Percentiles rank a stretch among this genome's conserved stretches.
Conservation (phyloP, 2,329 filamentous ascomycete genomes). For the Cordyceps fumosorosea region DNA sequence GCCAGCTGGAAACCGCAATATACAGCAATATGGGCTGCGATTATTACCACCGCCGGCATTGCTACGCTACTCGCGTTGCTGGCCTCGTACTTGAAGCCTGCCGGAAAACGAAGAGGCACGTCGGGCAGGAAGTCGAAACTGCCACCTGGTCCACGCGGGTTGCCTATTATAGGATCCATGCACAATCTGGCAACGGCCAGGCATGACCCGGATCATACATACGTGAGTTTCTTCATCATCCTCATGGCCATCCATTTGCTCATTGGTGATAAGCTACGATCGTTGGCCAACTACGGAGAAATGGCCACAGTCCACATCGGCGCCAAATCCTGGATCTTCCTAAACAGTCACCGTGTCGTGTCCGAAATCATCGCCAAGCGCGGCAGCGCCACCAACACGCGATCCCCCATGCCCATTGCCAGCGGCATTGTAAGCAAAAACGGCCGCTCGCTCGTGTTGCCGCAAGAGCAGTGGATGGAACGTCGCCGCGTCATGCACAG, state of each 20-base stretch:
- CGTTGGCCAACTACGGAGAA: slow-evolving; percentile 19
- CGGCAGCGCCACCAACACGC: slow-evolving; percentile 26
- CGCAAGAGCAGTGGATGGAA: slow-evolving; percentile 28
- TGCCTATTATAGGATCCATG: background rate
- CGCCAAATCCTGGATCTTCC: slow-evolving; percentile 34
- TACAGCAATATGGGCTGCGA: background rate
- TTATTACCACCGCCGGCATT: background rate
- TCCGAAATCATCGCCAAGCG: slow-evolving; percentile 31
- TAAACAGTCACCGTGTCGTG: slow-evolving; percentile 34
- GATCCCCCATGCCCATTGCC: slow-evolving; percentile 21
- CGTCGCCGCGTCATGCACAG: slow-evolving; percentile 33
- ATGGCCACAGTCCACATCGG: slow-evolving; percentile 24
- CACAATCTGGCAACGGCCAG: background rate
- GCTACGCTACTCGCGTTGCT: background rate
- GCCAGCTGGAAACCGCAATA: background rate
- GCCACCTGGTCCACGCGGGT: background rate
- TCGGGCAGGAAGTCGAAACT: background rate
- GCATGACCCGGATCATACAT: background rate
- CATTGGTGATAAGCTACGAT: background rate
- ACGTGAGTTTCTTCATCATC: background rate
- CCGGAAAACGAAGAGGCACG: background rate
- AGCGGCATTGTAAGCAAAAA: slow-evolving; percentile 29
- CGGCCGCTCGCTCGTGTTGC: slow-evolving; percentile 27
- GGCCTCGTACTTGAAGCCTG: background rate
- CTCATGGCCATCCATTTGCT: background rate